Evolutionary conservation across 768 basidiomycete species (phyloP), one percentile per base, ranked within the genome.

Genomic region (Tulasnella calospora): DNA sequence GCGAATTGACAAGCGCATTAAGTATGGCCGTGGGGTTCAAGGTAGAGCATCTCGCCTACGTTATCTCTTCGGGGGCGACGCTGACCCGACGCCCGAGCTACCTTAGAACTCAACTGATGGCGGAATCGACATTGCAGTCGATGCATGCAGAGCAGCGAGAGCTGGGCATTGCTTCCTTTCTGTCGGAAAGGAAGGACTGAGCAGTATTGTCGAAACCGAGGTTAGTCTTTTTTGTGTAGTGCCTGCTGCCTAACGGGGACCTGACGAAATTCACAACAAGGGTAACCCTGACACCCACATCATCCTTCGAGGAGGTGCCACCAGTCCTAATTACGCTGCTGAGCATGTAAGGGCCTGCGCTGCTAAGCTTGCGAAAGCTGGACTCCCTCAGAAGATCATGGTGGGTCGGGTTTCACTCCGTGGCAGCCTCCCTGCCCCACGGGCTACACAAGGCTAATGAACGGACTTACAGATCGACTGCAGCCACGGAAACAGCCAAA

Each of bases 11-110:
- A 13, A 93, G 91, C 7, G 94, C 91, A 1, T 87, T 97, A n/a
- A 94, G 93, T 21, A 95, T 97, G 93, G 93, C 94, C 3, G 95
- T 96, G 6, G 98, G 98, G 10, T 99, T 99, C 90, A 99, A 99
- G 30, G 77, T 78, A 19, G 23, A 33, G 30, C 10, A 1, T 33
- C n/a, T 27, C 7, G 40, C 38, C n/a, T 40, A 36, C n/a, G 17
- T 12, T 40, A 15, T 27, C 23, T 23, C 17, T 21, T 23, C 0
- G 17, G 17, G 21, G 30, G 2, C 41, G 30, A 38, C 19, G 17
- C 55, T 38, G 27, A 41, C 36, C 27, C 41, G 17, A 33, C 35
- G 70, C 9, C 36, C 36, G 61, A 67, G 13, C 27, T 5, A 17
- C 30, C 13, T 8, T 36, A 78, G 86, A 99, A 99, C 82, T 94